A percentile compares a stretch with the other conserved stretches of the same genome.
Evolutionary conservation across 192 early-diverging fungal genomes (phyloP).

Genomic region (Oehlia diaphana): DNA sequence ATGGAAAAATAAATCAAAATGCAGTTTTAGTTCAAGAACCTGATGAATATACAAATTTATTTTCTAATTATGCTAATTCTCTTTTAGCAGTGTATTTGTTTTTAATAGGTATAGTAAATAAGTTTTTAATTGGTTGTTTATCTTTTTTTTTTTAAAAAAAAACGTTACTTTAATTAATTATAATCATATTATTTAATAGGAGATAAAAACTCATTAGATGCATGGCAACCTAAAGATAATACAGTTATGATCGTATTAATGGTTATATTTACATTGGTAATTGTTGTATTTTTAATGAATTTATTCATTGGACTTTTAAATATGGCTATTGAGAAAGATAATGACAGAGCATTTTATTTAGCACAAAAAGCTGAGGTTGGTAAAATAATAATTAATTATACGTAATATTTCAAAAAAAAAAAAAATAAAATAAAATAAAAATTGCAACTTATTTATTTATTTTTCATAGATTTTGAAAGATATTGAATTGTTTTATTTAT

Average conservation of each 20-base stretch:
- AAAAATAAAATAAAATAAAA: neutral
- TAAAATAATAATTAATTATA: too few relatives aligned
- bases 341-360: neutral
- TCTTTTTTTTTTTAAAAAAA: too few relatives aligned
- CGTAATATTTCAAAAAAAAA: too few relatives aligned
- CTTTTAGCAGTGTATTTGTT: too few relatives aligned
- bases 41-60: too few relatives aligned
- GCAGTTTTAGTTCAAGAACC: too few relatives aligned
- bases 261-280: conserved; percentile 1
- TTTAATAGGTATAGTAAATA: too few relatives aligned
- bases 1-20: neutral
- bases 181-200: neutral
- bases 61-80: too few relatives aligned
- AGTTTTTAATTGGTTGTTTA: too few relatives aligned
- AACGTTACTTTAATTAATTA: too few relatives aligned
- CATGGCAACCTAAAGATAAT: neutral
- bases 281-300: neutral
- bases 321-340: neutral
- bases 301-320: neutral
- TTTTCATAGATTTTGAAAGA: neutral
- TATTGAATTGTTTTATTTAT: conserved; percentile 10
- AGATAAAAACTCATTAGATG: neutral
- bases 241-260: neutral
- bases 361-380: conserved; percentile 1
- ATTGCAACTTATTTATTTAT: neutral